Conservation (phyloP, 1,284 basidiomycete species). For the Fomitopsis palustris region DNA sequence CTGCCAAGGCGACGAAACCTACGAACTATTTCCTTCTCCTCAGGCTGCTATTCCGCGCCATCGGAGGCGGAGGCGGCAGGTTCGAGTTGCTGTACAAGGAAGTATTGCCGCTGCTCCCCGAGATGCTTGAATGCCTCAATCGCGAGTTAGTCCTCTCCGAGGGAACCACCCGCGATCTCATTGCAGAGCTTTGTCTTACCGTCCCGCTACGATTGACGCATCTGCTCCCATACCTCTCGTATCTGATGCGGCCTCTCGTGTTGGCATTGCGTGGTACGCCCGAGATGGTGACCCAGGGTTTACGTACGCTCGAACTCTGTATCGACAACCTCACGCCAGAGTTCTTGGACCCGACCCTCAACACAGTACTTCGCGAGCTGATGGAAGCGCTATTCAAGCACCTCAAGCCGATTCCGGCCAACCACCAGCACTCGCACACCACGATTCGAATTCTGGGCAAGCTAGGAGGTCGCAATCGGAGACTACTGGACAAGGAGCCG, state of each 20-base stretch:
- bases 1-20: slow-evolving; percentile 89
- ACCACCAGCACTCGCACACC: slow-evolving; percentile 90
- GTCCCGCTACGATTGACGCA: slow-evolving; percentile 96
- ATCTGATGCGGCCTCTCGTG: slow-evolving; percentile 96
- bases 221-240: slow-evolving; percentile 91
- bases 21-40: slow-evolving; percentile 95
- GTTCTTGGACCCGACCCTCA: slow-evolving; percentile 96
- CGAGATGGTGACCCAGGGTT: slow-evolving; percentile 93
- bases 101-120: slow-evolving; percentile 92
- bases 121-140: slow-evolving; percentile 95
- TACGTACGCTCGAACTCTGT: slow-evolving; percentile 97
- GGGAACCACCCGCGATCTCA: slow-evolving; percentile 78
- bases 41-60: slow-evolving; percentile 92
- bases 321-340: slow-evolving; percentile 99
- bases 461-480: slow-evolving; percentile 92
- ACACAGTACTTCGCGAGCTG: slow-evolving; percentile 88
- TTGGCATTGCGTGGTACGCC: slow-evolving; percentile 85
- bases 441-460: slow-evolving; percentile 98
- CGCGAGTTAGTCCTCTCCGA: slow-evolving; percentile 85
- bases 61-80: slow-evolving; percentile 90
- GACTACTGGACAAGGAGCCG: slow-evolving; percentile 82
- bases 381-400: slow-evolving; percentile 94
- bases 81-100: slow-evolving; percentile 98
- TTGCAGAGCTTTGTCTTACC: slow-evolving; percentile 97
- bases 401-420: slow-evolving; percentile 88